Base-by-base conservation (phyloP, 2,329 filamentous ascomycete species). In the Epichloe sylvatica region DNA sequence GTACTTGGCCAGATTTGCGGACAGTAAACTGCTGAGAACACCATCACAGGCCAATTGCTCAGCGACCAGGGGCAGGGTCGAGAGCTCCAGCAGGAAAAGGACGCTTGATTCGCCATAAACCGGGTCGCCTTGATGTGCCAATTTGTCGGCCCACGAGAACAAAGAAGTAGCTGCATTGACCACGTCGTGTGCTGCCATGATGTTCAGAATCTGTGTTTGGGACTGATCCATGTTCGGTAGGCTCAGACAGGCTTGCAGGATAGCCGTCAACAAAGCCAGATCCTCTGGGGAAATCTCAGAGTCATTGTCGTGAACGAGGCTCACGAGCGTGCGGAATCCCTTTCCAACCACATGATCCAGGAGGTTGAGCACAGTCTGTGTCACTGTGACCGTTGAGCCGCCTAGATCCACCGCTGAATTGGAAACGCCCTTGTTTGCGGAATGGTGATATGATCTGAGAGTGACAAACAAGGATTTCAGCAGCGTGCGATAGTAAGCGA, bases 61-160 rank as follows among this genome's bases (percentile, higher is more conserved):
- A 3, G 92, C 91, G 47, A 97, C 75, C 17, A 79, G 68, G 0
- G 86, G 84, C 13, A 97, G 75, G 13, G 80, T 83, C 1, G 90
- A 95, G 12, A 98, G 76, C 56, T 94, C 86, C 21, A 95, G 79
- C 13, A 98, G 75, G 66, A 97, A 94, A 25, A 90, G 75, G 39
- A 95, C 76, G 59, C 86, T 86, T n/a, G 96, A 77, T 62, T 96
- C 90, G 55, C 90, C 92, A 64, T 96, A 97, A 33, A 97, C 73
- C 0, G 92, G 91, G 61, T 97, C 91, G 30, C 82, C 80, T 50
- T 84, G 77, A 36, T 84, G 76, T 0, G 84, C 78, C 23, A 97
- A 75, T 56, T 83, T 81, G 64, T 97, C 89, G 4, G 91, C 80
- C 92, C 92, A 98, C 0, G 89, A 95, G 67, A 91, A 97, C 5